Evolutionary conservation across 495 filamentous ascomycete species (phyloP).

Genomic region (Xylaria palmicola): DNA sequence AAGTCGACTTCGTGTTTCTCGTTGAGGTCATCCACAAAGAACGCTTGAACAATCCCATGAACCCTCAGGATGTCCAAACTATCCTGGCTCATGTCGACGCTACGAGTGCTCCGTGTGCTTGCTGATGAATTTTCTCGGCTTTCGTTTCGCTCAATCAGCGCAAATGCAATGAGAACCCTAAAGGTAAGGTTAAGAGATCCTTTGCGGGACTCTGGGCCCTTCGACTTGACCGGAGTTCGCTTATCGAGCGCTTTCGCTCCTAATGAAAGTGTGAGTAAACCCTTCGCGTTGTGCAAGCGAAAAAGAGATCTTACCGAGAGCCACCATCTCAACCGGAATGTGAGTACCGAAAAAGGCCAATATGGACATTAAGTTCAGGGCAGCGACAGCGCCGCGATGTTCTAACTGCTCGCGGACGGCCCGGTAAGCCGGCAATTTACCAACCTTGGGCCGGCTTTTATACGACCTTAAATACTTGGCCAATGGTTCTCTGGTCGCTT

Average conservation of each 20-base stretch:
- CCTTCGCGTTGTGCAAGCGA: slow-evolving; percentile 12
- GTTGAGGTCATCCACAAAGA: slow-evolving; percentile 68
- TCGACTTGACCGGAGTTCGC: slow-evolving; percentile 56
- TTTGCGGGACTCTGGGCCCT: slow-evolving; percentile 46
- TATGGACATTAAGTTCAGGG: slow-evolving; percentile 71
- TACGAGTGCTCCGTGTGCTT: slow-evolving; percentile 44
- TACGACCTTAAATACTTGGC: slow-evolving; percentile 70
- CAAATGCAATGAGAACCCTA: slow-evolving; percentile 66
- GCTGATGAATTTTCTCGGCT: slow-evolving; percentile 41
- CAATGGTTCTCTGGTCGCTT: slow-evolving; percentile 67
- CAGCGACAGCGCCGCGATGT: slow-evolving; percentile 56
- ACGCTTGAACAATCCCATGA: slow-evolving; percentile 77
- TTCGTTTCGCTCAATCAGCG: slow-evolving; percentile 66
- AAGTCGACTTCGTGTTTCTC: slow-evolving; percentile 56
- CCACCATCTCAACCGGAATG: slow-evolving; percentile 72
- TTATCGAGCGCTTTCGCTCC: slow-evolving; percentile 54
- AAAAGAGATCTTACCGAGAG: slow-evolving; percentile 48
- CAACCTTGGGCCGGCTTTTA: slow-evolving; percentile 63
- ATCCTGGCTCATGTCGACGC: slow-evolving; percentile 36
- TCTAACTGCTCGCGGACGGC: slow-evolving; percentile 70
- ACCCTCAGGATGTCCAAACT: slow-evolving; percentile 73
- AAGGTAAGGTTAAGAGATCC: slow-evolving; percentile 63
- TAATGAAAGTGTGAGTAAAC: slow-evolving; percentile 15
- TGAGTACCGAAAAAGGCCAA: slow-evolving; percentile 73
- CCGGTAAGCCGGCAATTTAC: slow-evolving; percentile 63